Evolutionary conservation across 2,329 filamentous ascomycete genomes (phyloP), one percentile per base, ranked within the genome.

Genomic region (Sclerotinia trifoliorum): DNA sequence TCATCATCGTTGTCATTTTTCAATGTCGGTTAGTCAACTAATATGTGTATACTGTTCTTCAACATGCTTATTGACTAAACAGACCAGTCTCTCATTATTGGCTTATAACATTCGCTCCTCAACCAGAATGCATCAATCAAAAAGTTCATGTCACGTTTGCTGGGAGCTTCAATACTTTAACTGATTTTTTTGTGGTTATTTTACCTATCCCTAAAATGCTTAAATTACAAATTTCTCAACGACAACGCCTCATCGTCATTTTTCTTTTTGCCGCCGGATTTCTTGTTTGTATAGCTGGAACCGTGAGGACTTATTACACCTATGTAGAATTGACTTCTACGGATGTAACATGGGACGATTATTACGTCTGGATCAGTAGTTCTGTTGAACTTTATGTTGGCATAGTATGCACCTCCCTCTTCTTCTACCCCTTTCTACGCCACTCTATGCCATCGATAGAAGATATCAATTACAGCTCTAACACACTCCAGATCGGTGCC

Each of bases 161-260:
- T 55, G 85, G 86, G 5, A 82, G 83, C 35, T 80, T 87, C 68
- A 88, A 88, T 75, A 87, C 87, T 56, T 72, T 83, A 51, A 86
- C 84, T 15, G 85, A 89, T 75, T 80, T 88, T 55, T 73, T 83
- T 21, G 81, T 84, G 39, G 83, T 84, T 49, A 72, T 82, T 0
- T 75, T 86, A 3, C 84, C 84, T 0, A 80, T 85, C 60, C 79
- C 79, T 19, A 81, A 80, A 5, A 78, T 84, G 5, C 74, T 80
- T 65, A 75, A 77, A 29, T 75, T 84, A 1, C 79, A 82, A 61
- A 77, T 86, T 61, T 81, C 83, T 1, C 70, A 71, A 19, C 81
- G 79, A 56, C 83, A 86, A 69, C 81, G 81, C 60, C 69, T 80
- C 24, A 79, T 81, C 3, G 75, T 86, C 5, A 78, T 78, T 1